Evolutionary conservation across 2,329 filamentous ascomycete species (phyloP), one percentile per base, ranked within the genome.

Genomic region (Monosporascus sp.): DNA sequence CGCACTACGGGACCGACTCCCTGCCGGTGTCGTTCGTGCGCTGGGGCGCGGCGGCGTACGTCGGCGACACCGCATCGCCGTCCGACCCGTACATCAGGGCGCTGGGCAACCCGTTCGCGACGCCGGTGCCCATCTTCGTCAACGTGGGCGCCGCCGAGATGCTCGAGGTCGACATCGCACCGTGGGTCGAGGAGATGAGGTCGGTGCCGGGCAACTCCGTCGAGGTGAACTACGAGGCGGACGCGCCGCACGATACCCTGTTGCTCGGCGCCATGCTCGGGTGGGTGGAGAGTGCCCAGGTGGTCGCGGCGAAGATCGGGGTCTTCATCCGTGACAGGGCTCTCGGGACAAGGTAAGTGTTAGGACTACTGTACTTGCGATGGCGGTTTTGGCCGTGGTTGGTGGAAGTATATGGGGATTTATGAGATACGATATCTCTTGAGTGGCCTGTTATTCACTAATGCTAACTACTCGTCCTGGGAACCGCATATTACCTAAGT

Each of bases 111-210:
- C 54, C 62, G 4, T 66, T 67, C 48, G 36, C 50, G 2, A 60
- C 56, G 6, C 49, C 54, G 1, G 59, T 63, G 14, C 62, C 62
- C 3, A 54, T 65, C 15, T 53, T 64, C 17, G 56, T 59, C 14
- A 67, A 51, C 18, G 20, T 52, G 5, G 64, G 62, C 22, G 47
- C 48, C 0, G 56, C 54, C 6, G 63, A 67, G 56, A 62, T 73
- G 2, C 62, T 74, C 41, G 65, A 66, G 57, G 54, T 66, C 11
- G 69, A 71, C 7, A 65, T 64, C 8, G 77, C 79, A 27, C 83
- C 78, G 64, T 89, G 86, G 86, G 79, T 86, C 45, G 82, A 56
- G 20, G 61, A 64, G 52, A 67, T 66, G 65, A n/a, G 39, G 5
- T 25, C 46, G 1, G 53, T 61, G 2, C 38, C 55, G 42, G 56